Conservation (phyloP, 1,284 basidiomycete species). For the Erythrobasidium hasegawianum region DNA sequence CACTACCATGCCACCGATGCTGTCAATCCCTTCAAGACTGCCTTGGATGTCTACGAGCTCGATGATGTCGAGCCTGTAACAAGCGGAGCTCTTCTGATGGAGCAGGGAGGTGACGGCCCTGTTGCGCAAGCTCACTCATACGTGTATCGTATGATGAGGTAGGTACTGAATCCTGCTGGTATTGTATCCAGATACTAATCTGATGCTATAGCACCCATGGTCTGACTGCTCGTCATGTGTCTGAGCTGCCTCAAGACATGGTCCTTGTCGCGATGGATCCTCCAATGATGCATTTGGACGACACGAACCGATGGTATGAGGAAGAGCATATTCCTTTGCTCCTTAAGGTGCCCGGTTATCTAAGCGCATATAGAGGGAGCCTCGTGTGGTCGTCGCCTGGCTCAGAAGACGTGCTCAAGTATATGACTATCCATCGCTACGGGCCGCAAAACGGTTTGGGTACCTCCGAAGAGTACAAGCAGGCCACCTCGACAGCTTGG, state of each 20-base stretch:
- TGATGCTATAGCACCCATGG: constrained; percentile 4
- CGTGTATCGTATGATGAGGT: constrained; percentile 13
- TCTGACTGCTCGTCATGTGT: constrained; percentile 1
- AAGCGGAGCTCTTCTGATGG: constrained; percentile 1
- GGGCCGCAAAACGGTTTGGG: neutral
- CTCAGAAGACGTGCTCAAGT: constrained; percentile 12
- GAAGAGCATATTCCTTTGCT: constrained; percentile 15
- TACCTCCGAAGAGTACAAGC: neutral
- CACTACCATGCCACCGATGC: constrained; percentile 9
- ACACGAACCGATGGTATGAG: constrained; percentile 29
- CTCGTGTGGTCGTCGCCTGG: neutral
- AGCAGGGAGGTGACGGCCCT: constrained; percentile 31
- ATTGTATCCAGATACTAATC: neutral
- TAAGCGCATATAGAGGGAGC: constrained; percentile 3
- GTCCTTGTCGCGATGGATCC: constrained; percentile 8
- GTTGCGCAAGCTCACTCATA: constrained; percentile 8
- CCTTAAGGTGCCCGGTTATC: constrained; percentile 14
- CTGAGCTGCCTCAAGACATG: constrained; percentile 2
- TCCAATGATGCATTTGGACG: constrained; percentile 11
- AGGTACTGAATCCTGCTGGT: neutral
- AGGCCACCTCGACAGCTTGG: neutral
- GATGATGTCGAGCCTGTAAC: constrained; percentile 21
- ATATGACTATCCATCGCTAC: constrained; percentile 15
- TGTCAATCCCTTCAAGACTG: neutral
- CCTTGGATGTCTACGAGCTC: constrained; percentile 24